Base-by-base conservation (phyloP, 768 basidiomycete genomes). In the Lactifluus hygrophoroides region DNA sequence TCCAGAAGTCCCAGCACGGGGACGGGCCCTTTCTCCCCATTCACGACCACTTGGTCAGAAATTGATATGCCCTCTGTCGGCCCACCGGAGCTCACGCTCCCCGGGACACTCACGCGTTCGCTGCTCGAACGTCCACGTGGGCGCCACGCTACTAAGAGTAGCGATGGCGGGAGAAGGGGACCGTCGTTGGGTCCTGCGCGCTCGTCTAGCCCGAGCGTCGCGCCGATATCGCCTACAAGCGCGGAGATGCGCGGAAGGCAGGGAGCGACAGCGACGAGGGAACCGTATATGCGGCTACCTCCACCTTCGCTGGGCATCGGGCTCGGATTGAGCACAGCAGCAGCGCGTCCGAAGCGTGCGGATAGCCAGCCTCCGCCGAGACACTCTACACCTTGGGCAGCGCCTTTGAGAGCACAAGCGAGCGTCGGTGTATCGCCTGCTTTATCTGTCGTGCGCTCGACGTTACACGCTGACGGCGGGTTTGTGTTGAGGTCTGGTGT, bases 181-280 rank as follows among this genome's bases (percentile, higher is more conserved):
- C 68, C 25, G 68, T 64, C 42, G 68, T 50, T 28, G 69, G 66
- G 58, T 11, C 54, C 64, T 19, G 78, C 77, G 9, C 75, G 78
- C 19, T 80, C 79, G 5, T 70, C 74, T 8, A 80, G 79, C 66
- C 79, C 79, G 0, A 77, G 76, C 58, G 67, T 76, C 9, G 70
- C 73, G 1, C 79, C 78, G 0, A 64, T 70, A 7, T 82, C 80
- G 0, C 82, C 82, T 2, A 44, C 62, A 3, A 69, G 68, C 17
- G 54, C n/a, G 17, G 57, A 58, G 32, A 49, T 27, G 37, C 60
- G 60, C 21, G 63, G 56, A 32, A 48, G 56, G 30, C 54, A 47
- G 60, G 27, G 51, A 16, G n/a, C n/a, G n/a, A n/a, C n/a, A n/a
- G n/a, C n/a, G n/a, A 13, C 9, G 19, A 45, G 19, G 4, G 28